phyloP scores from a whole-genome alignment of 345 rosid species.

The Turritis glabra region DNA sequence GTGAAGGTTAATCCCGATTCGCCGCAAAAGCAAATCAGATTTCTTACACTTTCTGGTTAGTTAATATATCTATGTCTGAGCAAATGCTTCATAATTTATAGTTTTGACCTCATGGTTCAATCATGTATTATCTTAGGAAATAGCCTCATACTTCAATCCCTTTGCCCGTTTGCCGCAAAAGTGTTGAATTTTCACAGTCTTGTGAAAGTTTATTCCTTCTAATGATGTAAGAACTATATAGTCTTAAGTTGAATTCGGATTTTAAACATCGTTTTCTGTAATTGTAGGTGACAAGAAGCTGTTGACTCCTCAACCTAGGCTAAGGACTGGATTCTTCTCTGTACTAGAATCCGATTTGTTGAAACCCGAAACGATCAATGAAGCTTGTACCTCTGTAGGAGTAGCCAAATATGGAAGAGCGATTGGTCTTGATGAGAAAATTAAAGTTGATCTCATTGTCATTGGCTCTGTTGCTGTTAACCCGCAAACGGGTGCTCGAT shows the following conservation, averaged over 20 bases:
- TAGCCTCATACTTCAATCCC: neutral
- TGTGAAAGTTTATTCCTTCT: neutral
- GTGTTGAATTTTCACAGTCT: neutral
- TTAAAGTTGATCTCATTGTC: constrained; percentile 76
- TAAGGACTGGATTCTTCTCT: constrained; percentile 90
- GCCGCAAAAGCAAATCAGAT: constrained; percentile 93
- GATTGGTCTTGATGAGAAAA: constrained; percentile 74
- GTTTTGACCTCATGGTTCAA: neutral
- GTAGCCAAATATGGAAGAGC: constrained; percentile 87
- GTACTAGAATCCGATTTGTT: constrained; percentile 57
- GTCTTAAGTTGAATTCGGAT: neutral
- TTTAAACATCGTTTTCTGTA: neutral
- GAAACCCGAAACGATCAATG: constrained; percentile 49
- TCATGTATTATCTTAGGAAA: neutral
- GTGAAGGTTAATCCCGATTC: constrained; percentile 95
- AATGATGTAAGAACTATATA: neutral
- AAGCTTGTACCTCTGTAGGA: constrained; percentile 83
- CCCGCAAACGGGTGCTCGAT: constrained; percentile 79
- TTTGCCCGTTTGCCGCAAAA: neutral
- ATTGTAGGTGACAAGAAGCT: constrained; percentile 68
- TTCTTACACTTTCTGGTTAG: constrained; percentile 84
- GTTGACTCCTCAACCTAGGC: constrained; percentile 87
- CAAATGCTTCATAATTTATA: neutral
- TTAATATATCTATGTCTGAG: constrained; percentile 2
- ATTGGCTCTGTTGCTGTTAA: constrained; percentile 92